phyloP scores from a whole-genome alignment of 768 basidiomycete genomes.

The Sarcodon aspratus region DNA sequence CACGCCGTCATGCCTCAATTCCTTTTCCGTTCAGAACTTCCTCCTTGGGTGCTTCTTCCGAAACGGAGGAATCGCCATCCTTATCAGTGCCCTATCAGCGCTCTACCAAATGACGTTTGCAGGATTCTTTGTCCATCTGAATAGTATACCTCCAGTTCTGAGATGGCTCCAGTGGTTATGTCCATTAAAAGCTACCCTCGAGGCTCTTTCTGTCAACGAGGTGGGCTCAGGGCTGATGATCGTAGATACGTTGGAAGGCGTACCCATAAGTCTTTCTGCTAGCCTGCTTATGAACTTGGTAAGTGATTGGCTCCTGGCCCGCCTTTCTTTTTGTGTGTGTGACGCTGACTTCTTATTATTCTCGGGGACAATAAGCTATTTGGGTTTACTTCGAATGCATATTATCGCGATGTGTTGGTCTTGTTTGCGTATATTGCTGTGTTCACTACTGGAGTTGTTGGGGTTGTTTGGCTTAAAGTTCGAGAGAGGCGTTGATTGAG shows the following conservation, averaged over 20 bases:
- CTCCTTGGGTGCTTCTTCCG: conserved; percentile 73
- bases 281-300: conserved; percentile 79
- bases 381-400: conserved; percentile 72
- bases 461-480: conserved; percentile 66
- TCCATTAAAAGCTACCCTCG: conserved; percentile 73
- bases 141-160: conserved; percentile 77
- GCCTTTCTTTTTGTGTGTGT: neutral
- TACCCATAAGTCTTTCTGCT: conserved; percentile 74
- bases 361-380: conserved; percentile 43
- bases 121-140: conserved; percentile 87
- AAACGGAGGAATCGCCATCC: conserved; percentile 85
- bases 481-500: conserved; percentile 56
- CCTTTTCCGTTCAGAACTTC: conserved; percentile 56
- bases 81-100: conserved; percentile 67
- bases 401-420: conserved; percentile 85
- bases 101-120: conserved; percentile 83
- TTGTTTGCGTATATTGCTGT: conserved; percentile 79
- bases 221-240: conserved; percentile 85
- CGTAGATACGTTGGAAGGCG: conserved; percentile 64
- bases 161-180: conserved; percentile 92
- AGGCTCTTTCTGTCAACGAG: conserved; percentile 87
- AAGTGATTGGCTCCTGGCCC: conserved; percentile 14
- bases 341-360: neutral
- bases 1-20: neutral
- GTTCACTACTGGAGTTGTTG: conserved; percentile 63